Conservation (phyloP, 257 asterid species). For the Capsicum chinense region DNA sequence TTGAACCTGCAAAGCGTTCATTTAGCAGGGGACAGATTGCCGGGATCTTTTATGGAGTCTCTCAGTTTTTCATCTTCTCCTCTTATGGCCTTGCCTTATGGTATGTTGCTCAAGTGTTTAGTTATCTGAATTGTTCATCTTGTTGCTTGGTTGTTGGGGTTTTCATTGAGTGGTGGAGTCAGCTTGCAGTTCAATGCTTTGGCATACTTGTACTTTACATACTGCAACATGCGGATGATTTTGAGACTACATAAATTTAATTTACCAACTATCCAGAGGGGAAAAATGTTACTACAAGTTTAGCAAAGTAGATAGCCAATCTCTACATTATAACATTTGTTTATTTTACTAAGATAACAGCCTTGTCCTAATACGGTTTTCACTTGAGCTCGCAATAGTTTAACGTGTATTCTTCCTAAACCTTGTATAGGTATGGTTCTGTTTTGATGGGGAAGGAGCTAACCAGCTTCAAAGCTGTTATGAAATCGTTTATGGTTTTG, state of each 20-base stretch:
- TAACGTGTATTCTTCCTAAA: conserved; percentile 18
- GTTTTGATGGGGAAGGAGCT: conserved; percentile 85
- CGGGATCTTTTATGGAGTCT: conserved; percentile 85
- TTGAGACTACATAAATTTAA: not conserved
- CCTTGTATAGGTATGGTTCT: conserved; percentile 73
- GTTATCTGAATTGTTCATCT: not conserved
- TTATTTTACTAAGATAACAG: not conserved
- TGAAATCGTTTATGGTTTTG: conserved; percentile 91
- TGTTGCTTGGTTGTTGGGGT: not conserved
- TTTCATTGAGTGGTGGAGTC: not conserved
- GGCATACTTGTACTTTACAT: conserved; percentile 5
- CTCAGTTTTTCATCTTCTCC: conserved; percentile 96
- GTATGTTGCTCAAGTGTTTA: conserved; percentile 45
- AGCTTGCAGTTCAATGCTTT: conserved; percentile 17
- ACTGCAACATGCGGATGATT: not conserved
- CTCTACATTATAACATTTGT: not conserved
- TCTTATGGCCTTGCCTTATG: conserved; percentile 92
- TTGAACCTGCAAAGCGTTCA: conserved; percentile 77
- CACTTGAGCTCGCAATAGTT: not conserved
- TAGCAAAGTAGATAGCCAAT: not conserved
- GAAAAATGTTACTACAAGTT: not conserved
- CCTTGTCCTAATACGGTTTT: not conserved
- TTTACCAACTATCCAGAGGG: not conserved
- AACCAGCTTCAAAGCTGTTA: conserved; percentile 76
- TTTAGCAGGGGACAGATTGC: conserved; percentile 92